Conservation (phyloP, 2,329 filamentous ascomycete species). For the Biscogniauxia mediterranea region DNA sequence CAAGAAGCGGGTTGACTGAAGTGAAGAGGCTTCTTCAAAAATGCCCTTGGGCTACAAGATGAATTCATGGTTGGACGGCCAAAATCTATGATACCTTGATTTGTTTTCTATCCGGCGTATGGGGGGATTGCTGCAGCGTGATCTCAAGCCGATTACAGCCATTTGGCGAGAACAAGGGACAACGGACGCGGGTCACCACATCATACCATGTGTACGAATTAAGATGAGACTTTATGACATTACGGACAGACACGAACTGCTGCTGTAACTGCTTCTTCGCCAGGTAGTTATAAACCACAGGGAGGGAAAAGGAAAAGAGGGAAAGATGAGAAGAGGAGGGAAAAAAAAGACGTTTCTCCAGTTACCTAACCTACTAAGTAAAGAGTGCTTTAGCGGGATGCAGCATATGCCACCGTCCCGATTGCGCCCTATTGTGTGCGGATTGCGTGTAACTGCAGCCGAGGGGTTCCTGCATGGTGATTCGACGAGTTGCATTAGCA, state of each 20-base stretch:
- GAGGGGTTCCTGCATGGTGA: too few relatives aligned
- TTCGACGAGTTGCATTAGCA: too few relatives aligned
- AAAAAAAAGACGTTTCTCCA: background rate
- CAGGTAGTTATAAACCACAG: background rate
- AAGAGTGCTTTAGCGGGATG: background rate
- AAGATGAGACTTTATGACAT: conserved; percentile 18
- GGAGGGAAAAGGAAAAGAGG: too few relatives aligned
- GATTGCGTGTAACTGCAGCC: background rate
- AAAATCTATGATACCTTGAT: conserved; percentile 25
- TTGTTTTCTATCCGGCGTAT: conserved; percentile 24
- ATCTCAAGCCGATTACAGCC: background rate
- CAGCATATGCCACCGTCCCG: background rate
- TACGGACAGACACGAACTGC: conserved; percentile 1
- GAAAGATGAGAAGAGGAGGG: background rate
- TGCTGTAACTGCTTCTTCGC: conserved; percentile 1
- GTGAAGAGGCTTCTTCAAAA: conserved; percentile 11
- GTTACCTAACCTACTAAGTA: too few relatives aligned
- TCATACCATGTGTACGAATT: conserved; percentile 21
- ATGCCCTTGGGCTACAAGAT: conserved; percentile 11
- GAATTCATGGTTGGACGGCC: conserved; percentile 13
- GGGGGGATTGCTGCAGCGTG: conserved; percentile 13
- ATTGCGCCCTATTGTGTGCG: background rate
- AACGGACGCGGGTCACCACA: conserved; percentile 9
- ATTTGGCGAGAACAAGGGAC: conserved; percentile 5
- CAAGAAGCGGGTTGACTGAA: conserved; percentile 37